phyloP scores from a whole-genome alignment of 2,329 filamentous ascomycete species.

The Xylariales sp. region DNA sequence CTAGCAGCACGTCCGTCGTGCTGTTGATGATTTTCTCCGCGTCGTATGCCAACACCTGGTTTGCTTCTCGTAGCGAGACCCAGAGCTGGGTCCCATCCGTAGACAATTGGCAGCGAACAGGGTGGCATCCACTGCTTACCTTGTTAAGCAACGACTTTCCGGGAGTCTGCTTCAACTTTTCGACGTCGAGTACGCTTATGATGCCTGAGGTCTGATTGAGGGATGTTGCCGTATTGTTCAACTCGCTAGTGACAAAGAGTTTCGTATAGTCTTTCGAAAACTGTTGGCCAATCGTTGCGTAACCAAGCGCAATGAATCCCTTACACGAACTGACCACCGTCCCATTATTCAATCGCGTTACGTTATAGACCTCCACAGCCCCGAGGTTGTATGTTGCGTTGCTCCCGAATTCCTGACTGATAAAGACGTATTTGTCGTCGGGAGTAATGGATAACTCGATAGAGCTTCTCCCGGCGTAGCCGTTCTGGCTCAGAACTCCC shows the following conservation, averaged over 20 bases:
- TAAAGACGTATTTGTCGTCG: slow-evolving; percentile 5
- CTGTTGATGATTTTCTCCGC: background rate
- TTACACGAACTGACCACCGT: background rate
- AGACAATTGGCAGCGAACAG: slow-evolving; percentile 2
- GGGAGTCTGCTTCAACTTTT: slow-evolving; percentile 1
- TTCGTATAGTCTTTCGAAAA: slow-evolving; percentile 6
- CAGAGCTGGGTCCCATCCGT: slow-evolving; percentile 2
- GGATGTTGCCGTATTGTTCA: background rate
- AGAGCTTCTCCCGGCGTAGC: slow-evolving; percentile 1
- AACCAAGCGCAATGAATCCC: slow-evolving; percentile 4
- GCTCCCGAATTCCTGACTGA: slow-evolving; percentile 8
- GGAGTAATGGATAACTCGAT: slow-evolving; percentile 5
- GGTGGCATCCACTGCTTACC: slow-evolving; percentile 1
- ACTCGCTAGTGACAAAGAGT: slow-evolving; percentile 5
- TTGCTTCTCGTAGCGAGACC: slow-evolving; percentile 4
- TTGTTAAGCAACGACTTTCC: slow-evolving; percentile 1
- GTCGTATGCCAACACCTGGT: background rate
- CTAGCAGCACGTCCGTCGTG: background rate
- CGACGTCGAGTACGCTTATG: slow-evolving; percentile 4
- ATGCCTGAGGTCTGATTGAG: slow-evolving; percentile 1
- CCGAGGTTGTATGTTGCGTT: slow-evolving; percentile 2
- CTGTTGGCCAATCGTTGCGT: slow-evolving; percentile 1
- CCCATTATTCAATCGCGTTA: background rate
- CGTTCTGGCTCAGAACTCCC: background rate
- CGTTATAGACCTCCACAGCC: slow-evolving; percentile 6